Evolutionary conservation across 441 rosid genomes (phyloP).

Genomic region (Eutrema salsugineum): DNA sequence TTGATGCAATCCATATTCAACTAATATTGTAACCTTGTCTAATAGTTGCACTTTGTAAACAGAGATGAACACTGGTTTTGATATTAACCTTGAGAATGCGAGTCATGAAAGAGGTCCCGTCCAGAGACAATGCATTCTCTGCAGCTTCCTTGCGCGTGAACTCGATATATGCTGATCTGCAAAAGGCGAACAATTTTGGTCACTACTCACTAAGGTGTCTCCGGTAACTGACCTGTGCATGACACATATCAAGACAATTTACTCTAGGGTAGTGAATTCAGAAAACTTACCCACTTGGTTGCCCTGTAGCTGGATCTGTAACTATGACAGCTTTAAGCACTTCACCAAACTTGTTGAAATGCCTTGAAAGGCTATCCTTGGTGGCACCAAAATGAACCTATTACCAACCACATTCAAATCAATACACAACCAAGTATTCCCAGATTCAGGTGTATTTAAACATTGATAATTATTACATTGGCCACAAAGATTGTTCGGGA

Average conservation of each 20-base stretch:
- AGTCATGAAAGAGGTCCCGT: conserved; percentile 92
- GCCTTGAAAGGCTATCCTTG: conserved; percentile 85
- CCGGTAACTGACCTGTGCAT: background rate
- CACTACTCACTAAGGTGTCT: background rate
- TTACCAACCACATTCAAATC: conserved; percentile 19
- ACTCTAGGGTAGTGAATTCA: background rate
- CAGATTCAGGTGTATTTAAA: background rate
- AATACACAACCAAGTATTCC: conserved; percentile 2
- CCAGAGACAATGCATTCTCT: conserved; percentile 75
- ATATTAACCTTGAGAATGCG: conserved; percentile 78
- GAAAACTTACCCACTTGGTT: conserved; percentile 74
- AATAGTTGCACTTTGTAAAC: background rate
- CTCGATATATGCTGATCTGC: conserved; percentile 85
- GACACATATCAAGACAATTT: conserved; percentile 6
- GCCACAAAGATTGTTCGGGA: conserved; percentile 86
- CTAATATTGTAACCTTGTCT: background rate
- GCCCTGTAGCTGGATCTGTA: conserved; percentile 88
- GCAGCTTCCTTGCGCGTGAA: conserved; percentile 85
- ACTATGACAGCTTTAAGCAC: conserved; percentile 82
- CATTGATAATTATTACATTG: conserved; percentile 56
- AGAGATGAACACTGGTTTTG: background rate
- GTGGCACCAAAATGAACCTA: conserved; percentile 99
- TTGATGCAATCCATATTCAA: background rate
- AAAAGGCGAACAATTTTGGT: background rate
- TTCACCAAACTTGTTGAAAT: conserved; percentile 90